Conservation (phyloP, 805 yeast species). For the Helenozyma baotianmanensis region DNA sequence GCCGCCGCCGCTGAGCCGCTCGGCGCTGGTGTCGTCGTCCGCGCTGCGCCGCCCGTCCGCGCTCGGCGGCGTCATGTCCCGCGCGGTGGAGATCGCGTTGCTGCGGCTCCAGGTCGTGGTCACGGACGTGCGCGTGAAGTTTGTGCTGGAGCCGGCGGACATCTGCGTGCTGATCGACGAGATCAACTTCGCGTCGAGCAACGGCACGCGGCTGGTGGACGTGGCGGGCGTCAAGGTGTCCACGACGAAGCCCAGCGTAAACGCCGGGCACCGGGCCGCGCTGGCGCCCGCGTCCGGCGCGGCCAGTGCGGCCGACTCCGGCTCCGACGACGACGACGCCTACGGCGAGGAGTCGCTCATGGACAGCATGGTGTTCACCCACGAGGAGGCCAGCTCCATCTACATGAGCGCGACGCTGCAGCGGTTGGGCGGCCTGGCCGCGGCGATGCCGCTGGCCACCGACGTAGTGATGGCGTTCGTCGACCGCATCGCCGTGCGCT, state of each 20-base stretch:
- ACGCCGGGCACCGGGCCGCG: constrained; percentile 22
- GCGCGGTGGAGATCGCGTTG: constrained; percentile 64
- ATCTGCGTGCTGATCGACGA: constrained; percentile 28
- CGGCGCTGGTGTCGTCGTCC: no score
- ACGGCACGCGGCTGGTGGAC: constrained; percentile 42
- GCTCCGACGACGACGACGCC: constrained; percentile 12
- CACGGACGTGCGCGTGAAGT: constrained; percentile 40
- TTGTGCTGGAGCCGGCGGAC: constrained; percentile 45
- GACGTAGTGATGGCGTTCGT: constrained; percentile 24
- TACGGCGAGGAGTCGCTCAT: constrained; percentile 43
- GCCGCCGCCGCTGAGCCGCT: no score
- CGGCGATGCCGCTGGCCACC: neutral
- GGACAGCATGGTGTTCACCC: constrained; percentile 62
- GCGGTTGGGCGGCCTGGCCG: constrained; percentile 21
- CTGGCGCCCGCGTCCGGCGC: neutral
- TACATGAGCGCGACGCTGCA: constrained; percentile 79
- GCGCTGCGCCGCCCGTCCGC: constrained; percentile 25
- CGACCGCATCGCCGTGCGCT: constrained; percentile 37
- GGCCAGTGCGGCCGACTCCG: constrained; percentile 3
- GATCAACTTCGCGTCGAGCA: constrained; percentile 34
- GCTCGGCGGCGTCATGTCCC: constrained; percentile 53
- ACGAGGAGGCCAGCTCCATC: constrained; percentile 63
- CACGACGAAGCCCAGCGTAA: constrained; percentile 37
- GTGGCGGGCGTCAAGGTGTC: constrained; percentile 37
- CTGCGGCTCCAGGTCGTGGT: constrained; percentile 54